phyloP scores from a whole-genome alignment of 148 eudicot genomes.

The Vaccinium vitisidaea region DNA sequence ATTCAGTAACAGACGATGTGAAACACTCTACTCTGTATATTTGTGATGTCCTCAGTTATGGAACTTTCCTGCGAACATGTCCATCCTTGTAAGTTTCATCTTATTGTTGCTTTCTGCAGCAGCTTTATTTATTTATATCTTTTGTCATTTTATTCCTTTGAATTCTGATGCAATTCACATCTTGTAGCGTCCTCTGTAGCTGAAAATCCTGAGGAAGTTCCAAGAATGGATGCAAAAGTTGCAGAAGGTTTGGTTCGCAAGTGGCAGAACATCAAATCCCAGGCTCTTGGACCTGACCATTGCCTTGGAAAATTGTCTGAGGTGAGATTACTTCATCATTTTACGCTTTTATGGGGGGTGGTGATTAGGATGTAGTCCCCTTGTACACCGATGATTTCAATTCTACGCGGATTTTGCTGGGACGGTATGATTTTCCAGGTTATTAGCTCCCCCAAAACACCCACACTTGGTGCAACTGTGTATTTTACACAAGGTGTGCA shows the following conservation, averaged over 20 bases:
- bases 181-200: constrained; percentile 39
- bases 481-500: constrained; percentile 3
- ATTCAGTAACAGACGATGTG: not conserved
- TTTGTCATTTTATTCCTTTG: not conserved
- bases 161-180: constrained; percentile 5
- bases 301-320: constrained; percentile 68
- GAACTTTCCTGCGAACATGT: not conserved
- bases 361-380: not conserved
- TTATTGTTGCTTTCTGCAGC: not conserved
- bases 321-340: constrained; percentile 39
- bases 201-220: constrained; percentile 45
- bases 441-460: not conserved
- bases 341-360: not conserved
- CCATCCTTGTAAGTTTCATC: not conserved
- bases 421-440: not conserved
- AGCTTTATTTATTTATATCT: not conserved
- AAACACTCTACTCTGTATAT: not conserved
- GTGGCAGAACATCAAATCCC: constrained; percentile 85
- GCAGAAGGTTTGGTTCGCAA: constrained; percentile 79
- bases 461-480: not conserved
- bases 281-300: constrained; percentile 87
- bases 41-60: not conserved
- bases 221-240: constrained; percentile 87
- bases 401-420: not conserved
- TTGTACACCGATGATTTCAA: not conserved